A percentile compares a stretch with the other conserved stretches of the same genome.
These are phyloP conservation scores for Pluteus cervinus DNA, from an alignment of 768 basidiomycete species.

Conservation along the genomic window DNA sequence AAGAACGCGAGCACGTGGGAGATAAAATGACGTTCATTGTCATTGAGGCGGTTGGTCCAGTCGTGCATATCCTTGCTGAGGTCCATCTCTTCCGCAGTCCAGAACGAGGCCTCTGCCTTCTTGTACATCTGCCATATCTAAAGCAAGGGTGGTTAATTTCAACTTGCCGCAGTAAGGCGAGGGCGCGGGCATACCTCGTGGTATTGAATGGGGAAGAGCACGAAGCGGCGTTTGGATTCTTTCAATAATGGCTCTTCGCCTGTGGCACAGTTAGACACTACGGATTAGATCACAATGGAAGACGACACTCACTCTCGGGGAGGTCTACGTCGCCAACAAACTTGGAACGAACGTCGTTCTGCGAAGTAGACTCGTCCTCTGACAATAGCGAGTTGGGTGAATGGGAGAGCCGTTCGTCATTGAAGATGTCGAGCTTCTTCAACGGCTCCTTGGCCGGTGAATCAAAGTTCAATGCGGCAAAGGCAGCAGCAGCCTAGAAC, in stretches of 20 bases:
- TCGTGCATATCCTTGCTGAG: slow-evolving; percentile 87
- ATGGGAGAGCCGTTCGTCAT: slow-evolving; percentile 28
- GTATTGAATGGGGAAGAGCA: slow-evolving; percentile 93
- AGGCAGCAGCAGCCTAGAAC: slow-evolving; percentile 34
- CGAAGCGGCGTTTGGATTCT: slow-evolving; percentile 78
- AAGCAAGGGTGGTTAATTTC: not conserved
- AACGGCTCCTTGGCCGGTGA: slow-evolving; percentile 30
- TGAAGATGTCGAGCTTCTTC: slow-evolving; percentile 20
- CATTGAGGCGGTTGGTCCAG: slow-evolving; percentile 83
- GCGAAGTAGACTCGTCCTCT: slow-evolving; percentile 22
- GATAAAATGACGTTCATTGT: slow-evolving; percentile 87
- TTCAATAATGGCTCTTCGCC: slow-evolving; percentile 82
- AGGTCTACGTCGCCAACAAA: slow-evolving; percentile 74
- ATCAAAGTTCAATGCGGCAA: slow-evolving; percentile 37
- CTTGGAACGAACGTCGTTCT: slow-evolving; percentile 27
- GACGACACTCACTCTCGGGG: slow-evolving; percentile 42
- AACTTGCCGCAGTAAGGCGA: not conserved
- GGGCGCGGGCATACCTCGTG: slow-evolving; percentile 57
- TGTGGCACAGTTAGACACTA: slow-evolving; percentile 23
- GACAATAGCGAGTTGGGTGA: slow-evolving; percentile 22
- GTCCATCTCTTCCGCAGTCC: slow-evolving; percentile 94
- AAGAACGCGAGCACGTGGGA: slow-evolving; percentile 97
- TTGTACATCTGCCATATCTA: slow-evolving; percentile 99
- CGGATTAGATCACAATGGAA: slow-evolving; percentile 24
- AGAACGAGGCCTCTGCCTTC: slow-evolving; percentile 91